Percentiles rank a stretch among this genome's conserved stretches.
Conservation (phyloP, 495 filamentous ascomycete species). For the Aspergillus ellipticus region DNA sequence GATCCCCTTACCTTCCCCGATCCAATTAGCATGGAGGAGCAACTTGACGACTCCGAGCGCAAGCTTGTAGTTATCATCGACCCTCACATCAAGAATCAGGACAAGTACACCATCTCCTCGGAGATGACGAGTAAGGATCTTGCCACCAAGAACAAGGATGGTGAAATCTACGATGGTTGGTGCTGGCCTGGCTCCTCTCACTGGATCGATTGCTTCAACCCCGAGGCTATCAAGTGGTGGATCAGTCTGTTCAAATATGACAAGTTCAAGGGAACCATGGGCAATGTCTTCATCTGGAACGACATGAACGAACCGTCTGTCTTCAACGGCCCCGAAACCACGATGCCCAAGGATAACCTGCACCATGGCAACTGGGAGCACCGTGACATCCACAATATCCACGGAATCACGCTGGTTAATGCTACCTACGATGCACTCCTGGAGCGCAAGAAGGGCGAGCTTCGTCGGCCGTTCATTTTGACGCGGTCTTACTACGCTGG, state of each 20-base stretch:
- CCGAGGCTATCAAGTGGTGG: conserved; percentile 87
- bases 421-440: conserved; percentile 83
- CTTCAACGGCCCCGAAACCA: conserved; percentile 92
- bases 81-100: conserved; percentile 93
- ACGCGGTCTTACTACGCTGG: conserved; percentile 90
- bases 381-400: conserved; percentile 90
- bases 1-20: conserved; percentile 81
- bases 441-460: conserved; percentile 74
- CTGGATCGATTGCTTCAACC: conserved; percentile 95
- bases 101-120: conserved; percentile 68
- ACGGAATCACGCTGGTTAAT: conserved; percentile 90
- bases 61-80: conserved; percentile 95
- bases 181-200: conserved; percentile 96
- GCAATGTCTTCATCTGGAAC: conserved; percentile 95
- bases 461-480: conserved; percentile 81
- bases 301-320: conserved; percentile 99
- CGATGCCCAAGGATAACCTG: conserved; percentile 96
- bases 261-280: conserved; percentile 72
- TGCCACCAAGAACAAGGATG: conserved; percentile 84
- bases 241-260: conserved; percentile 79
- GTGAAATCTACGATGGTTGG: conserved; percentile 87
- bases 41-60: conserved; percentile 74
- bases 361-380: conserved; percentile 94
- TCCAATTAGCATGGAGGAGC: conserved; percentile 81
- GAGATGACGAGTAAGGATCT: conserved; percentile 81